Evolutionary conservation across 192 early-diverging fungal genomes (phyloP).

Genomic region (Gryganskiella cystojenkinii): DNA sequence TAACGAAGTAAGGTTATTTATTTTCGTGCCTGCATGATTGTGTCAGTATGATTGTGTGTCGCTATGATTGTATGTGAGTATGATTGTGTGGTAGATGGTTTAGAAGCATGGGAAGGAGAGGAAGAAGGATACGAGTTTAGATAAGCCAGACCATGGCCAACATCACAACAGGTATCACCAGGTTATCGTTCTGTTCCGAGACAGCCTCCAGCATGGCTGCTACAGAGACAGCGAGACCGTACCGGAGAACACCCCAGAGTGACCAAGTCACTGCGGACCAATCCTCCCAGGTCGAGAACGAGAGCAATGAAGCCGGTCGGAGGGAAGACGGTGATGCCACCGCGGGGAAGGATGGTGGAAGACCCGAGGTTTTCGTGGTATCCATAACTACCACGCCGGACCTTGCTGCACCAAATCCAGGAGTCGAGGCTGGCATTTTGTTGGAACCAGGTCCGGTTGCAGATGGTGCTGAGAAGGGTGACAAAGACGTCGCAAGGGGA

Average conservation of each 20-base stretch:
- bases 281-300: constrained; percentile 34
- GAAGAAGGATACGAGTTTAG: too few relatives aligned
- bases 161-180: constrained; percentile 86
- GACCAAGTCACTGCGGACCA: constrained; percentile 43
- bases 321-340: constrained; percentile 8
- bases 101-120: too few relatives aligned
- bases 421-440: background rate
- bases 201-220: constrained; percentile 84
- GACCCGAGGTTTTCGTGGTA: background rate
- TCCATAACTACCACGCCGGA: background rate
- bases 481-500: too few relatives aligned
- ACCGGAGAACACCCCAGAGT: constrained; percentile 33
- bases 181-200: constrained; percentile 96
- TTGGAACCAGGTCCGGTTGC: background rate
- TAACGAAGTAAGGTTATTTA: too few relatives aligned
- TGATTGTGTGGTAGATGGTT: too few relatives aligned
- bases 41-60: too few relatives aligned
- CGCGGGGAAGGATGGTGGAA: background rate
- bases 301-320: constrained; percentile 25
- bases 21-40: too few relatives aligned
- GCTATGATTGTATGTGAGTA: too few relatives aligned
- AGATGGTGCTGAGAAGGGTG: too few relatives aligned
- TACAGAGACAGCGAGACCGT: constrained; percentile 37
- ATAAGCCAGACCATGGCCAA: constrained; percentile 60
- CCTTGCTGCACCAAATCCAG: background rate